Base-by-base conservation (phyloP, 768 basidiomycete species). In the Pleurotus tuoliensis region DNA sequence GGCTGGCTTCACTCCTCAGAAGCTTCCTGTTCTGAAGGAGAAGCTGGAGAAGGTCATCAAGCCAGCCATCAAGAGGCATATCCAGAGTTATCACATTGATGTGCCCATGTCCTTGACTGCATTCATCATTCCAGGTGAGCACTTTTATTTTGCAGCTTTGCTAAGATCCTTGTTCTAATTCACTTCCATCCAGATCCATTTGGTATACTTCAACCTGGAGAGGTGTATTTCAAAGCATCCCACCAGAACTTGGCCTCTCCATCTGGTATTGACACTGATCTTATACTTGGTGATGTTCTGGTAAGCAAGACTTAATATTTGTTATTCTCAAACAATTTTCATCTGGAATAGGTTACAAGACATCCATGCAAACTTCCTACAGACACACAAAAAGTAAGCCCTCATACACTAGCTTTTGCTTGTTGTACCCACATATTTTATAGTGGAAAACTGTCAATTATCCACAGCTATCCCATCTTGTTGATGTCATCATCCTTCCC, bases 361-460 rank as follows among this genome's bases (percentile, higher is more conserved):
- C 76, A 84, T 64, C 87, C 87, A n/a, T 88, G 87, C 67, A 87
- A 86, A 59, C 68, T 88, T 0, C 85, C 87, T 1, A 83, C 80
- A 0, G 87, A 90, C 65, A 74, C 81, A 0, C 83, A 82, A 61
- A 87, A 84, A 73, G 85, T 84, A 59, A 20, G 69, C 34, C 22
- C 38, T 16, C 11, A 52, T 39, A 24, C 16, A 41, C 22, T 45
- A 12, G 22, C 12, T 12, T 20, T 20, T 25, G 4, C 56, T 4
- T 12, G 2, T 45, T 9, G 24, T 9, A 37, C 3, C 45, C 25
- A 20, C 57, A 30, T 43, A 27, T 16, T 20, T 43, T 53, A 34
- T 40, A 87, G 86, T 79, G 82, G 48, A 77, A 69, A 59, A 82
- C 86, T 3, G 85, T 88, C 0, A 76, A 79, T 37, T 70, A 73